Evolutionary conservation across 1,284 basidiomycete genomes (phyloP).

Genomic region (Fistulinella cinereoalba): DNA sequence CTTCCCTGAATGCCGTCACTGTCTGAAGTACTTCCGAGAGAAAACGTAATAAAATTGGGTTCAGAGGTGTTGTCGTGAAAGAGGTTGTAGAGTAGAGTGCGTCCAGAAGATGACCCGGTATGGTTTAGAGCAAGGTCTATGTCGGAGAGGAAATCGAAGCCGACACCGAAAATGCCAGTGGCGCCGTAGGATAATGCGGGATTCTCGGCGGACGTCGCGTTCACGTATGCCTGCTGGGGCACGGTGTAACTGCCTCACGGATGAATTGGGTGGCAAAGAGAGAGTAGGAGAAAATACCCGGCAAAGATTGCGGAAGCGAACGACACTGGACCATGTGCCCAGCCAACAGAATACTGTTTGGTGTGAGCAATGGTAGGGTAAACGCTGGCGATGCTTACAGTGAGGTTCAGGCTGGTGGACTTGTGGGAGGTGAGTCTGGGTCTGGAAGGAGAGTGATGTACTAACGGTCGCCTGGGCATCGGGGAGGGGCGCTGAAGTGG

Average conservation of each 20-base stretch:
- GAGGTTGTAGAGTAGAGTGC: conserved; percentile 69
- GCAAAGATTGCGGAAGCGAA: conserved; percentile 65
- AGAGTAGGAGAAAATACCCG: conserved; percentile 43
- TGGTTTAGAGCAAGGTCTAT: conserved; percentile 60
- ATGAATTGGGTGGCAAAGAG: conserved; percentile 9
- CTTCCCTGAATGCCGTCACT: conserved; percentile 56
- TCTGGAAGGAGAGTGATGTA: conserved; percentile 6
- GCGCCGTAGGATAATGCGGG: conserved; percentile 72
- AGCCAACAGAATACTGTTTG: conserved; percentile 72
- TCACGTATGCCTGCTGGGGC: conserved; percentile 64
- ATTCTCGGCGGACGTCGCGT: conserved; percentile 57
- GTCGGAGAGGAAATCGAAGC: conserved; percentile 70
- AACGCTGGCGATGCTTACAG: conserved; percentile 40
- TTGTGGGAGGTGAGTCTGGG: conserved; percentile 31
- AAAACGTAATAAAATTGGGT: conserved; percentile 76
- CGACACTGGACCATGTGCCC: conserved; percentile 62
- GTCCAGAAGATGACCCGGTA: conserved; percentile 55
- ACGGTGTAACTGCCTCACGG: conserved; percentile 51
- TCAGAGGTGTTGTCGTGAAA: conserved; percentile 64
- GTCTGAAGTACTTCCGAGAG: conserved; percentile 58
- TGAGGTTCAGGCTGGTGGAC: conserved; percentile 51
- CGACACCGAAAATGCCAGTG: conserved; percentile 72
- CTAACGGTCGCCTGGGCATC: conserved; percentile 53
- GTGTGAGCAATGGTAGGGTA: conserved; percentile 4
- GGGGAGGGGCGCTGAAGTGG: conserved; percentile 48